These are phyloP conservation scores for Fomitiporia mediterranea DNA, from an alignment of 1,284 basidiomycete species.

Conservation along the genomic window DNA sequence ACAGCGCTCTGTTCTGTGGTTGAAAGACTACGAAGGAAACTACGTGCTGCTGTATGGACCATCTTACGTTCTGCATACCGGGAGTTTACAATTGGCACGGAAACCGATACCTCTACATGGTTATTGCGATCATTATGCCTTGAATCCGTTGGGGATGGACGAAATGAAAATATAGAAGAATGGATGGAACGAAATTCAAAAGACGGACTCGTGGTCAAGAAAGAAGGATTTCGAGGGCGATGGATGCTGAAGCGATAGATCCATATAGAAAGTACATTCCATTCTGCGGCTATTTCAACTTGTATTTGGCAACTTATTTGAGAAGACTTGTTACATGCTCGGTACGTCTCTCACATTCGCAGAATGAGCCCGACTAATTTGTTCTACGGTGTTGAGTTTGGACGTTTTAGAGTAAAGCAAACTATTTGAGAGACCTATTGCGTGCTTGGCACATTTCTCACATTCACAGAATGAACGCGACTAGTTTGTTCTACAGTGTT, in stretches of 20 bases:
- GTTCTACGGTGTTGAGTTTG: too few species aligned
- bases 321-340: too few species aligned
- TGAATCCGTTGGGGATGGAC: background rate
- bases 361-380: too few species aligned
- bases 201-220: constrained; percentile 6
- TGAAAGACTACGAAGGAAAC: background rate
- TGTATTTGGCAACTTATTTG: too few species aligned
- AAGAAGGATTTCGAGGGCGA: constrained; percentile 8
- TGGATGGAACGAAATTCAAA: constrained; percentile 7
- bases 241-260: constrained; percentile 1
- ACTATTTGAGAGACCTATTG: too few species aligned
- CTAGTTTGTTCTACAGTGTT: too few species aligned
- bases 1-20: background rate
- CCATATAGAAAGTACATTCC: too few species aligned
- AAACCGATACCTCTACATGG: constrained; percentile 8
- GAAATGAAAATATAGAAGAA: background rate
- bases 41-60: constrained; percentile 4
- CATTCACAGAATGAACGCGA: too few species aligned
- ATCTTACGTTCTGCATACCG: constrained; percentile 13
- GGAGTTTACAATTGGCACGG: constrained; percentile 1
- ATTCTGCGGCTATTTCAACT: too few species aligned
- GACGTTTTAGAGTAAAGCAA: too few species aligned
- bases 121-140: constrained; percentile 2
- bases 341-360: too few species aligned
- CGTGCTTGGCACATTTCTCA: too few species aligned